Base-by-base conservation (phyloP, 495 filamentous ascomycete genomes). In the Talaromyces borbonicus region DNA sequence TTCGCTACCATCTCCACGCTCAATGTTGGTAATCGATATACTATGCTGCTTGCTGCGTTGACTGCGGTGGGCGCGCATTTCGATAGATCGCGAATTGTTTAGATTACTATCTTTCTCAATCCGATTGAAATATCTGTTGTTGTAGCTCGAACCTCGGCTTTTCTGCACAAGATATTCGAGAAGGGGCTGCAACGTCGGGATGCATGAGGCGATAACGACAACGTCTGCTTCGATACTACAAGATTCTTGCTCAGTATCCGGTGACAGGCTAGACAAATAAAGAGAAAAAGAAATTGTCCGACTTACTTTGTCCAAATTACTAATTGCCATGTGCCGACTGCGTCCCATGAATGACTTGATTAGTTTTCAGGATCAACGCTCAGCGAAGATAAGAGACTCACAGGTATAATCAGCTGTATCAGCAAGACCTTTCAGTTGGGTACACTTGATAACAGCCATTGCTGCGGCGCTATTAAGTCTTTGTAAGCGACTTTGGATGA, bases 191-290 rank as follows among this genome's bases (percentile, higher is more conserved):
- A 69, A 52, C 41, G 61, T 66, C 4, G 66, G 66, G 23, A 69
- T 67, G 57, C 66, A 67, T 16, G 65, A 63, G 22, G 63, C 63
- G 38, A 69, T 62, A 26, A 65, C 55, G 42, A 68, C 62, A 45
- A 67, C 52, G 53, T 68, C 50, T 47, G 65, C 58, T 55, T 69
- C 66, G 41, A 69, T 53, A 29, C 64, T 67, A 39, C n/a, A 45
- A 30, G 16, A 19, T 14, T 3, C 6, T 20, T 3, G n/a, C 25
- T 41, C 27, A 35, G 33, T 47, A 24, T 20, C n/a, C n/a, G n/a
- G n/a, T n/a, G n/a, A n/a, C n/a, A n/a, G n/a, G n/a, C n/a, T n/a
- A n/a, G n/a, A n/a, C 20, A 37, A 11, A 1, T 33, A 2, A 19
- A 8, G 33, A 30, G 36, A 23, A 4, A 2, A 12, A 12, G 12